phyloP scores from a whole-genome alignment of 768 basidiomycete species.

The Mycena galopus region DNA sequence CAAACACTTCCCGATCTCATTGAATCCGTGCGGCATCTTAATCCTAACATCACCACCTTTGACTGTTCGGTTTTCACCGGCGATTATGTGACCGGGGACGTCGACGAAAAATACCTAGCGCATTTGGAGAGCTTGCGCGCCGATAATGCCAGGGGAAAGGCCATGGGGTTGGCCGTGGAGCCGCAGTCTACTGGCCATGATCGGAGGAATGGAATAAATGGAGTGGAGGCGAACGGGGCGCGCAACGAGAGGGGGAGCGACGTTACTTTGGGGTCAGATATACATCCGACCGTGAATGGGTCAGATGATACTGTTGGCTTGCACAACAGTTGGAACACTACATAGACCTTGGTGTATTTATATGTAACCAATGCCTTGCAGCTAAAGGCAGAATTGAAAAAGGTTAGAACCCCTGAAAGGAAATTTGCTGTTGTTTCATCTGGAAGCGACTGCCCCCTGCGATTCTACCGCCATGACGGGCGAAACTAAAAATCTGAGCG shows the following conservation, averaged over 20 bases:
- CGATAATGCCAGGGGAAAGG: constrained; percentile 82
- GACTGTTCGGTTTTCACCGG: constrained; percentile 99
- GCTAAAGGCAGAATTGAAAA: too few species aligned
- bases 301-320: constrained; percentile 84
- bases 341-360: constrained; percentile 15
- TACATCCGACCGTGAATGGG: constrained; percentile 66
- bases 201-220: constrained; percentile 22
- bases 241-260: constrained; percentile 38
- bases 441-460: not conserved
- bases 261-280: constrained; percentile 39
- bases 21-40: constrained; percentile 87
- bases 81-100: constrained; percentile 94
- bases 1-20: constrained; percentile 93
- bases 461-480: constrained; percentile 24
- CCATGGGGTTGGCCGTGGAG: constrained; percentile 30
- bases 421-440: constrained; percentile 6
- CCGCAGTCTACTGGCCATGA: constrained; percentile 1
- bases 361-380: not conserved
- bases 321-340: constrained; percentile 75
- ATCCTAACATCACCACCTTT: constrained; percentile 79
- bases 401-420: not conserved
- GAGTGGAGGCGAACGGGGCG: constrained; percentile 9
- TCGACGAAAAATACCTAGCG: constrained; percentile 85
- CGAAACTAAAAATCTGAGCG: constrained; percentile 42
- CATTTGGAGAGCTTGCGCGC: constrained; percentile 83